phyloP scores from a whole-genome alignment of 2,329 filamentous ascomycete genomes.

The Coniella lustricola region DNA sequence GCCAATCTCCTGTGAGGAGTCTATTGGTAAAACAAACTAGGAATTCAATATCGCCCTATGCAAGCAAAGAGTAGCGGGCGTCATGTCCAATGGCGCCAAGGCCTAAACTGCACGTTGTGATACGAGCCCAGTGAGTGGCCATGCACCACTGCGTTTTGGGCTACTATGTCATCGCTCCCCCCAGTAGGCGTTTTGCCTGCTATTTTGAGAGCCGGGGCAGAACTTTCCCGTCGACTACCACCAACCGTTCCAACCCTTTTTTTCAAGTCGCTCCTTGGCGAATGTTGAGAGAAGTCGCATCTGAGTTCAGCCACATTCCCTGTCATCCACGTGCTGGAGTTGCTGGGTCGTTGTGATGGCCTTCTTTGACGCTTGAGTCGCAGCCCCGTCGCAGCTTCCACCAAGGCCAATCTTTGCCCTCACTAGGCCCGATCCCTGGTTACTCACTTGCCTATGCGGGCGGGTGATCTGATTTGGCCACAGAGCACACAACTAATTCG shows the following conservation, averaged over 20 bases:
- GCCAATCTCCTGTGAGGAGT: background rate
- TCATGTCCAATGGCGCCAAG: background rate
- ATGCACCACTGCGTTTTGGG: background rate
- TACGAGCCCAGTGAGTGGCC: background rate
- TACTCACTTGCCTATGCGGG: no score
- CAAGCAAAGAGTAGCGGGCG: background rate
- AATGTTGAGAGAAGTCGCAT: background rate
- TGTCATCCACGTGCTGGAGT: slow-evolving; percentile 8
- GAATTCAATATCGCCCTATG: background rate
- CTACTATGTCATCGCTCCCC: slow-evolving; percentile 1
- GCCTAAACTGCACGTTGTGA: background rate
- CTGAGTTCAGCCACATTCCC: slow-evolving; percentile 2
- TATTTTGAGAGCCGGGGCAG: background rate
- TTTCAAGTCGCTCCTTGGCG: background rate
- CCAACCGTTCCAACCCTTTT: background rate
- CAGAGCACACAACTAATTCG: no score
- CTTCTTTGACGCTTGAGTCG: background rate
- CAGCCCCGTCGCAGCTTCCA: no score
- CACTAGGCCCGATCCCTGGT: background rate
- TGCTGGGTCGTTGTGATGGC: background rate
- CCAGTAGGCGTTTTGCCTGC: background rate
- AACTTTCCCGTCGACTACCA: background rate
- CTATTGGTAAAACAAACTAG: no score
- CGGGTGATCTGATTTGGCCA: no score
- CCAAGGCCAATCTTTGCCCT: background rate